Evolutionary conservation across 2,329 filamentous ascomycete species (phyloP).

Genomic region (Clathrospora elynae): DNA sequence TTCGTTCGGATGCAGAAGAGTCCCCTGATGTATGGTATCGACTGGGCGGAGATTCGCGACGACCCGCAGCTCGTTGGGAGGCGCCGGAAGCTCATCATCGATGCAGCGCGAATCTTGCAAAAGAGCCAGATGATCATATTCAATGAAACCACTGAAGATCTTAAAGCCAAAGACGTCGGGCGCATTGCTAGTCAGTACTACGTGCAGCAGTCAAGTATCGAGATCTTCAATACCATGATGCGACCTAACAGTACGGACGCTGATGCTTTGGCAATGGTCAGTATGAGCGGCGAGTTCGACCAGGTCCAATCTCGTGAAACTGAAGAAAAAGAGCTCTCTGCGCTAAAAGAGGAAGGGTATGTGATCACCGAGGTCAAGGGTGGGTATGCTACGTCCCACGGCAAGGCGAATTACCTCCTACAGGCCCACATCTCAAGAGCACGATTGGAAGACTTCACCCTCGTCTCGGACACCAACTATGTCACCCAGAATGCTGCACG

Average conservation of each 20-base stretch:
- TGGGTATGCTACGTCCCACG: conserved; percentile 69
- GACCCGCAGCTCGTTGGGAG: conserved; percentile 87
- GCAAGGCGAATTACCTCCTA: conserved; percentile 93
- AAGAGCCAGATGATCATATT: conserved; percentile 99
- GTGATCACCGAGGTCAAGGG: conserved; percentile 80
- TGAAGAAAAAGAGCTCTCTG: conserved; percentile 84
- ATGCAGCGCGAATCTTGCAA: conserved; percentile 85
- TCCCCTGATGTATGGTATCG: conserved; percentile 90
- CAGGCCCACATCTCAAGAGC: conserved; percentile 92
- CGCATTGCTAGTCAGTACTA: conserved; percentile 98
- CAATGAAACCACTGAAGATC: conserved; percentile 90
- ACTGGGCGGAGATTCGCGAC: conserved; percentile 87
- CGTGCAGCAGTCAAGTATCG: conserved; percentile 87
- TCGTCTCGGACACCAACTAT: conserved; percentile 90
- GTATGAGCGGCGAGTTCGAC: conserved; percentile 96
- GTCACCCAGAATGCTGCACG: conserved; percentile 93
- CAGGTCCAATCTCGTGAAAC: conserved; percentile 92
- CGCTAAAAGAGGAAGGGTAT: conserved; percentile 67
- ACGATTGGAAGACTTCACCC: conserved; percentile 88
- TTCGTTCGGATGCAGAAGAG: conserved; percentile 96
- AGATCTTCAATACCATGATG: conserved; percentile 98
- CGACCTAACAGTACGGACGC: conserved; percentile 81
- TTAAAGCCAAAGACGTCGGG: conserved; percentile 92
- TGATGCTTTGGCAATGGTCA: conserved; percentile 94
- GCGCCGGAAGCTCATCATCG: conserved; percentile 81